A percentile compares a stretch with the other conserved stretches of the same genome.
Conservation (phyloP, 352 stramenopile genomes). For the Aphanomyces stellatus region DNA sequence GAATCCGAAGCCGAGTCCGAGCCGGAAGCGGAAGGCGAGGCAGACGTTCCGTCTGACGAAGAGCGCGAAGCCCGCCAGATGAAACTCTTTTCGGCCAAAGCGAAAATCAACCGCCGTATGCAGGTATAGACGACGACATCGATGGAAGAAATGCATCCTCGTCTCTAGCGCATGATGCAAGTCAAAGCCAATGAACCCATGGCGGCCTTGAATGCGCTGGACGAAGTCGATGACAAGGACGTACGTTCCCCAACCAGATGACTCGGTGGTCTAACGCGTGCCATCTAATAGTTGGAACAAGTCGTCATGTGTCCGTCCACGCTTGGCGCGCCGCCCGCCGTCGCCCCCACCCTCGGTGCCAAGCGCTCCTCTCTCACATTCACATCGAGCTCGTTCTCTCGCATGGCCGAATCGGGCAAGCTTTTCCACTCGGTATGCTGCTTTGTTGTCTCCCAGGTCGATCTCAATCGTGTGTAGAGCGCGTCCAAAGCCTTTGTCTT, state of each 20-base stretch:
- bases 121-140: conserved; percentile 21
- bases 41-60: conserved; percentile 64
- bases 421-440: conserved; percentile 39
- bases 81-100: conserved; percentile 76
- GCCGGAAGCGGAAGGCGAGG: conserved; percentile 33
- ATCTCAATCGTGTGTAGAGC: conserved; percentile 2
- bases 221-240: conserved; percentile 76
- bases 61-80: conserved; percentile 77
- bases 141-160: not conserved
- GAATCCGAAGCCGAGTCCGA: conserved; percentile 36
- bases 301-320: conserved; percentile 18
- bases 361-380: conserved; percentile 23
- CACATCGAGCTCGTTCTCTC: conserved; percentile 54
- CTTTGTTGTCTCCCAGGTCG: not conserved
- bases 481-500: conserved; percentile 73
- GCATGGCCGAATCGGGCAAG: conserved; percentile 58
- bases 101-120: conserved; percentile 77
- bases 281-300: conserved; percentile 23
- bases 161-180: conserved; percentile 57
- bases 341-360: not conserved
- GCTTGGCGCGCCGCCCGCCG: not conserved
- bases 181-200: conserved; percentile 28
- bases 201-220: conserved; percentile 24
- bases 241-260: conserved; percentile 25
- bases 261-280: not conserved